Evolutionary conservation across 148 eudicot genomes (phyloP), one percentile per base, ranked within the genome.

Genomic region (Selenicereus undatus): DNA sequence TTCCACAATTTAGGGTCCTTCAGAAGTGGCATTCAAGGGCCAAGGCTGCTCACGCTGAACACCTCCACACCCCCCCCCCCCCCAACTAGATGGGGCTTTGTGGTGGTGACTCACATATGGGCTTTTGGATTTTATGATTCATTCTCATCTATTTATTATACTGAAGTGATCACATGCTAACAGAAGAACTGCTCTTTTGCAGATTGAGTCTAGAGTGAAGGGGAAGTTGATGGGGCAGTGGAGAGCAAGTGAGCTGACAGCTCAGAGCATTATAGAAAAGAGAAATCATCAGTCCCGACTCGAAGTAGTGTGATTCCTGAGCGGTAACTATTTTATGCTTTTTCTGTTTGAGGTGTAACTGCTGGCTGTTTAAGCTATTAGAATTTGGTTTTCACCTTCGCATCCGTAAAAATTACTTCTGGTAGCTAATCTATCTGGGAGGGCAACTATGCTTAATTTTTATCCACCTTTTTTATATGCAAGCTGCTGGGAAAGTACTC

Each of bases 201-300:
- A 79, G 81, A 79, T 79, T 79, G 68, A 79, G 50, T 21, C 48
- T 69, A 51, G 42, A 52, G 30, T 70, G 75, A 79, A 70, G 50
- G 17, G 50, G 20, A 50, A 32, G 48, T 20, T 20, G 52, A 32
- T 62, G 39, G 64, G 51, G 50, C 50, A 76, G 42, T 51, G 18
- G 24, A 75, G 24, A 51, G 62, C 20, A 21, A 27, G 43, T 39
- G 43, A 39, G 21, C 35, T 50, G 58, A 51, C 42, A 75, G 65
- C 65, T 24, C 65, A 75, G 45, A 35, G 43, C 22, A 32, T 69
- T 75, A 14, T 70, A 24, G 45, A 71, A 45, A 39, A 8, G 45
- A 48, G 21, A 75, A n/a, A 29, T 52, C 20, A 14, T 75, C 42
- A 30, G 43, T 64, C n/a, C 26, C 14, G 48, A 75, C 32, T 50